Percentiles rank a stretch among this genome's conserved stretches.
phyloP scores from a whole-genome alignment of 2,329 filamentous ascomycete species.

The Cladorrhinum sp. region DNA sequence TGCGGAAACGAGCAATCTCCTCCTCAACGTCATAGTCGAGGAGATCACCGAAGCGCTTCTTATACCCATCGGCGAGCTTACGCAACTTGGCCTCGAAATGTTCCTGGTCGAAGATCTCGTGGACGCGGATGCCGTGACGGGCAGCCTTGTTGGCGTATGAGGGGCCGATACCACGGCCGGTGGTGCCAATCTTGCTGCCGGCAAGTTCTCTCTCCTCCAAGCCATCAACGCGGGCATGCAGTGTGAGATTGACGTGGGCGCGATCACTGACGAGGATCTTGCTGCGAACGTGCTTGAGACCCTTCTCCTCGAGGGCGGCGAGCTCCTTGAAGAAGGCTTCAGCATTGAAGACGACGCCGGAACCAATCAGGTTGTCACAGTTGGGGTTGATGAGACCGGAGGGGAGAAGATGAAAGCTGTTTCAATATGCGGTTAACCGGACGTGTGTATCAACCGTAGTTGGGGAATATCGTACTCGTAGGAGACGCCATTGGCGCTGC shows the following conservation, averaged over 20 bases:
- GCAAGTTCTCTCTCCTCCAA: conserved; percentile 57
- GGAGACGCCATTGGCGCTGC: conserved; percentile 37
- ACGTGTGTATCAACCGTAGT: not conserved
- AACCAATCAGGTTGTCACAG: conserved; percentile 72
- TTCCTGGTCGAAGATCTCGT: conserved; percentile 65
- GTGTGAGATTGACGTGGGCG: conserved; percentile 60
- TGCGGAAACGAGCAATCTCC: conserved; percentile 61
- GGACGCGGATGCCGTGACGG: conserved; percentile 62
- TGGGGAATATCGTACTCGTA: conserved; percentile 24
- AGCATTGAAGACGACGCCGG: conserved; percentile 65
- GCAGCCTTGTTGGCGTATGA: conserved; percentile 30
- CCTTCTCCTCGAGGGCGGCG: conserved; percentile 57
- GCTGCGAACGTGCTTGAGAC: conserved; percentile 51
- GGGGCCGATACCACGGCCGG: conserved; percentile 34
- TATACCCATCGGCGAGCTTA: conserved; percentile 58
- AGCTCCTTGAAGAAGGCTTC: conserved; percentile 62
- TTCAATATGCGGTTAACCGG: conserved; percentile 19
- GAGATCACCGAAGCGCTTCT: conserved; percentile 60
- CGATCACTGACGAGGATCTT: conserved; percentile 62
- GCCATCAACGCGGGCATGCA: conserved; percentile 64
- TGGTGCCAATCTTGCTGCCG: conserved; percentile 42
- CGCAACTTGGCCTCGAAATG: conserved; percentile 66
- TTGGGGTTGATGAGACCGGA: conserved; percentile 70
- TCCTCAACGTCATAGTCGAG: conserved; percentile 63
- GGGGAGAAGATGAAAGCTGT: conserved; percentile 60